Evolutionary conservation across 2,329 filamentous ascomycete species (phyloP).

Genomic region (Colletotrichum phormii): DNA sequence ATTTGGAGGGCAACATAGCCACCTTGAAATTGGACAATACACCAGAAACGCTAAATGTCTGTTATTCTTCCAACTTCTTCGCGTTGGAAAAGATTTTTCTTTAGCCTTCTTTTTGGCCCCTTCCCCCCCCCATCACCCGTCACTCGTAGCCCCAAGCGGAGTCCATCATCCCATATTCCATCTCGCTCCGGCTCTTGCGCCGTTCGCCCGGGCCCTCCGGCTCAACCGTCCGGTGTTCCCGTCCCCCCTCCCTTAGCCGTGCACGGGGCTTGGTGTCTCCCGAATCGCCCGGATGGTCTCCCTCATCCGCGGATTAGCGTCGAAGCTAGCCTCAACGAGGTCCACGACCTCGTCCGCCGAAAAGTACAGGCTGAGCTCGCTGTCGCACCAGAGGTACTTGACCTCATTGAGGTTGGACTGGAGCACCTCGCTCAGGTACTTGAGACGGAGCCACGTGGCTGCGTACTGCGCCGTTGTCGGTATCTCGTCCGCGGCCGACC

Average conservation of each 20-base stretch:
- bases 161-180: not conserved
- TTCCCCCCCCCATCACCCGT: not conserved
- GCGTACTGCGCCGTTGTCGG: constrained; percentile 71
- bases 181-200: constrained; percentile 12
- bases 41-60: not conserved
- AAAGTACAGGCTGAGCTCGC: constrained; percentile 74
- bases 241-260: constrained; percentile 13
- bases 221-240: constrained; percentile 22
- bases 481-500: constrained; percentile 51
- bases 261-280: constrained; percentile 58
- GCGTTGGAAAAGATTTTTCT: not conserved
- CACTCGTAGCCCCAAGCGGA: not conserved
- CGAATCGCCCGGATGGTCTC: constrained; percentile 70
- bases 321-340: constrained; percentile 72
- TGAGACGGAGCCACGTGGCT: constrained; percentile 70
- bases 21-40: not conserved
- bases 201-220: constrained; percentile 28
- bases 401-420: constrained; percentile 76
- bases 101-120: not conserved
- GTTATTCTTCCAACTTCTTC: not conserved
- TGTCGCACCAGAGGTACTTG: constrained; percentile 72
- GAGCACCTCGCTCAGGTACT: constrained; percentile 73
- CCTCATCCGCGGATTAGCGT: constrained; percentile 69
- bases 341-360: constrained; percentile 71
- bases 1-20: not conserved